Conservation (phyloP, 2,329 filamentous ascomycete species). For the Delphinella strobiligena region DNA sequence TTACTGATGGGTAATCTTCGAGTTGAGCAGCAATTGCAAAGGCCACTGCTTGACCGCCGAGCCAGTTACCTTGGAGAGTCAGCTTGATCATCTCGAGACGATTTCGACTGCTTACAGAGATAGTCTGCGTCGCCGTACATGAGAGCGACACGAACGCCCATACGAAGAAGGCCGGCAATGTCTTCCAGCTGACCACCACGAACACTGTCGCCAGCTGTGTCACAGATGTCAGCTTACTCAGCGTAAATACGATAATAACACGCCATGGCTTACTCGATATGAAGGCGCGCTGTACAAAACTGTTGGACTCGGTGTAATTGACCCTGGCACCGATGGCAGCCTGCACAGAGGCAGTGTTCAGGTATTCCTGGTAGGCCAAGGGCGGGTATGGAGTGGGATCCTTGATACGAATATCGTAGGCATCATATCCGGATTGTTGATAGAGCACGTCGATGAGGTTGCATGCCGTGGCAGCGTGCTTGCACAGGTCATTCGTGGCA, state of each 20-base stretch:
- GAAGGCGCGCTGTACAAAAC: slow-evolving; percentile 31
- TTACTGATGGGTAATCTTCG: slow-evolving; percentile 13
- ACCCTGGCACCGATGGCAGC: slow-evolving; percentile 38
- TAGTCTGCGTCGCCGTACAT: slow-evolving; percentile 54
- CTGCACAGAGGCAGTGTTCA: slow-evolving; percentile 35
- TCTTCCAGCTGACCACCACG: slow-evolving; percentile 28
- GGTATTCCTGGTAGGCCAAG: slow-evolving; percentile 36
- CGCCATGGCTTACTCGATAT: slow-evolving; percentile 13
- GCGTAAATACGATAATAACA: too few relatives aligned
- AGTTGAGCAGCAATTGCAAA: slow-evolving; percentile 40
- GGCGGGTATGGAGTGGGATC: slow-evolving; percentile 25
- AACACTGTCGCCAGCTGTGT: slow-evolving; percentile 29
- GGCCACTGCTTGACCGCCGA: slow-evolving; percentile 64
- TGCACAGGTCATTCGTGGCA: slow-evolving; percentile 20
- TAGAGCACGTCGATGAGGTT: slow-evolving; percentile 13
- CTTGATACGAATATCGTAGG: slow-evolving; percentile 35
- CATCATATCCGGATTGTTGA: slow-evolving; percentile 17
- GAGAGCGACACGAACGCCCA: slow-evolving; percentile 48
- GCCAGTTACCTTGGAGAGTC: slow-evolving; percentile 40
- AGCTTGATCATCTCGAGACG: neutral
- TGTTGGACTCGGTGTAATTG: slow-evolving; percentile 35
- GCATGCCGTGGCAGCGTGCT: slow-evolving; percentile 16
- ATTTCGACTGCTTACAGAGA: slow-evolving; percentile 16
- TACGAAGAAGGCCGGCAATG: slow-evolving; percentile 28
- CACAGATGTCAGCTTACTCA: neutral